phyloP scores from a whole-genome alignment of 495 filamentous ascomycete species.

The Cudoniella acicularis region DNA sequence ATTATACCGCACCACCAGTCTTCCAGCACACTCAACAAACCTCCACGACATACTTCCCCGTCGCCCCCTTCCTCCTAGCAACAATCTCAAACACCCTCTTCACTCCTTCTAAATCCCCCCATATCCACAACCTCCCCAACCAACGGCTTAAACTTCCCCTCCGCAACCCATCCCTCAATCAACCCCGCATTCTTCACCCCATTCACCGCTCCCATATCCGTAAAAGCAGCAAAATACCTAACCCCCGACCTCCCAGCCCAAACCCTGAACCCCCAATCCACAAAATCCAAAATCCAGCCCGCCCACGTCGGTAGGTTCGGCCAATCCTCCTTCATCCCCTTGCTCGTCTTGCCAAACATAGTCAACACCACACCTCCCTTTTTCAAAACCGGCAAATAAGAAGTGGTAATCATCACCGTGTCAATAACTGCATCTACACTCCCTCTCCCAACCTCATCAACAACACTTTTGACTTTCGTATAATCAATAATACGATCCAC shows the following conservation, averaged over 20 bases:
- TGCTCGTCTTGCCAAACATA: conserved; percentile 24
- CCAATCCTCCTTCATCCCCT: not conserved
- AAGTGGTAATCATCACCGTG: conserved; percentile 36
- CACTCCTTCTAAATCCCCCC: conserved; percentile 39
- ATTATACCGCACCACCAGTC: too few species aligned
- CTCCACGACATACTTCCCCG: conserved; percentile 49
- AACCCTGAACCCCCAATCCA: not conserved
- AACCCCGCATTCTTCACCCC: not conserved
- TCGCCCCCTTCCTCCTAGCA: conserved; percentile 43
- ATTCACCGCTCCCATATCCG: not conserved
- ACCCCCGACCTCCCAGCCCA: not conserved
- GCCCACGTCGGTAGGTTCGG: not conserved
- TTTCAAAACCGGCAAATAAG: conserved; percentile 34
- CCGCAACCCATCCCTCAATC: conserved; percentile 37
- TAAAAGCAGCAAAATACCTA: not conserved
- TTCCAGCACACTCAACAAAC: not conserved
- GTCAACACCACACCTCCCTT: conserved; percentile 36
- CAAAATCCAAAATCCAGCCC: not conserved
- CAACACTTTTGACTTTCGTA: conserved; percentile 32
- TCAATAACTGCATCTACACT: conserved; percentile 50
- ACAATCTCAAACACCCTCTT: conserved; percentile 41
- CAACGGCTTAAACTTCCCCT: conserved; percentile 40
- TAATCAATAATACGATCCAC: conserved; percentile 43
- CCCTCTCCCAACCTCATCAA: conserved; percentile 34
- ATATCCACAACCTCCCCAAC: conserved; percentile 37